A percentile compares a stretch with the other conserved stretches of the same genome.
Evolutionary conservation across 1,284 basidiomycete species (phyloP).

Genomic region (Apiotrichum domesticum): DNA sequence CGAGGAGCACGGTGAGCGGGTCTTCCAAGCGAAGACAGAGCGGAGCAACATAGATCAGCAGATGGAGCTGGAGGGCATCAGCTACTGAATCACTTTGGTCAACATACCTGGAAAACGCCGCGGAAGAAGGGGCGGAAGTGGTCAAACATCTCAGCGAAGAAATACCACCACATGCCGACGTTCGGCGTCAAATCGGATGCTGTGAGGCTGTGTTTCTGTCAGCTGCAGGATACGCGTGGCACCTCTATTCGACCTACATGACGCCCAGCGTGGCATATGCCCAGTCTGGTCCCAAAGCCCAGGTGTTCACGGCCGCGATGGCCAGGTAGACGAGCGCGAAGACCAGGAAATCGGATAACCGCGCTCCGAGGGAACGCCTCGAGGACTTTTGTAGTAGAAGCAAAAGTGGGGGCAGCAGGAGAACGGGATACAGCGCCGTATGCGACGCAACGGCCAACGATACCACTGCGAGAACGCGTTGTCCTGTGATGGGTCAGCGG

Average conservation of each 20-base stretch:
- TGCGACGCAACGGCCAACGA: constrained; percentile 64
- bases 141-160: constrained; percentile 99
- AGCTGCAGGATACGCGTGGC: neutral
- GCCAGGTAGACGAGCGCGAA: constrained; percentile 5
- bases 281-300: constrained; percentile 53
- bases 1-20: constrained; percentile 69
- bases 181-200: constrained; percentile 87
- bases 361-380: neutral
- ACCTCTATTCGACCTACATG: constrained; percentile 55
- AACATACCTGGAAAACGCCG: constrained; percentile 78
- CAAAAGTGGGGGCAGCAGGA: constrained; percentile 63
- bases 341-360: constrained; percentile 17
- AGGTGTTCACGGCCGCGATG: constrained; percentile 1
- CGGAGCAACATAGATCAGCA: constrained; percentile 75
- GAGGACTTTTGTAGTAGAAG: constrained; percentile 40
- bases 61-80: constrained; percentile 59
- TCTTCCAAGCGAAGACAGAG: constrained; percentile 87
- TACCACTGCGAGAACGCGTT: constrained; percentile 54
- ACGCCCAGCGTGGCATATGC: constrained; percentile 73
- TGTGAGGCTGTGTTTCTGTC: constrained; percentile 51
- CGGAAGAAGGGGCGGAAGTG: constrained; percentile 94
- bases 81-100: neutral
- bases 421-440: constrained; percentile 62
- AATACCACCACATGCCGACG: constrained; percentile 96
- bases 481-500: constrained; percentile 49